A percentile compares a stretch with the other conserved stretches of the same genome.
These are phyloP conservation scores for Penicillium sp. DNA, from an alignment of 2,329 filamentous ascomycete species.

Conservation along the genomic window DNA sequence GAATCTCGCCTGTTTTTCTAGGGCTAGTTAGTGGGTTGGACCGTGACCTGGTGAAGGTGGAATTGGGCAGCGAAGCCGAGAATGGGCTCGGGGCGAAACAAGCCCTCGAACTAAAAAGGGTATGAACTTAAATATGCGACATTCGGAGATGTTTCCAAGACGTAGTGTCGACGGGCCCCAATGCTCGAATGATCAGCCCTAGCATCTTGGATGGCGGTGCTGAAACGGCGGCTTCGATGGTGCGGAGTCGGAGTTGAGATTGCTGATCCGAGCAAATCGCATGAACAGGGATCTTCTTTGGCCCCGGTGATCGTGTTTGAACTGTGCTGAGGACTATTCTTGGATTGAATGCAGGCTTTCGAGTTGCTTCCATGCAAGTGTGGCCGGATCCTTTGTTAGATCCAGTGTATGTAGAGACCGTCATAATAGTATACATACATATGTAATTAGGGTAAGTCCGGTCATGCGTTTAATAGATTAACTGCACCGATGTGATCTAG, in stretches of 20 bases:
- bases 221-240: background rate
- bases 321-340: no score
- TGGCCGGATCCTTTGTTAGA: background rate
- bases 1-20: no score
- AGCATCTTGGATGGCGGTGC: background rate
- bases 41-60: background rate
- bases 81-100: background rate
- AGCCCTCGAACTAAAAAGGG: background rate
- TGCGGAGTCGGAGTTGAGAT: background rate
- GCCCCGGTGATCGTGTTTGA: background rate
- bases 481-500: background rate
- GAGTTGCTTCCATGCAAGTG: background rate
- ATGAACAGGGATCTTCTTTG: slow-evolving; percentile 2
- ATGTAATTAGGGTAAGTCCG: no score
- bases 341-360: background rate
- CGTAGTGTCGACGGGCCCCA: no score
- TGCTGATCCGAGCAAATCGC: background rate
- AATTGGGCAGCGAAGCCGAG: background rate
- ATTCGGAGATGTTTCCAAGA: background rate
- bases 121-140: background rate
- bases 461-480: background rate
- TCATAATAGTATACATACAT: no score
- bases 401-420: no score
- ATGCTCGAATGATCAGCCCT: background rate
- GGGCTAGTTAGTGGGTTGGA: background rate